Conservation (phyloP, 768 basidiomycete species). For the Tulasnella calospora region DNA sequence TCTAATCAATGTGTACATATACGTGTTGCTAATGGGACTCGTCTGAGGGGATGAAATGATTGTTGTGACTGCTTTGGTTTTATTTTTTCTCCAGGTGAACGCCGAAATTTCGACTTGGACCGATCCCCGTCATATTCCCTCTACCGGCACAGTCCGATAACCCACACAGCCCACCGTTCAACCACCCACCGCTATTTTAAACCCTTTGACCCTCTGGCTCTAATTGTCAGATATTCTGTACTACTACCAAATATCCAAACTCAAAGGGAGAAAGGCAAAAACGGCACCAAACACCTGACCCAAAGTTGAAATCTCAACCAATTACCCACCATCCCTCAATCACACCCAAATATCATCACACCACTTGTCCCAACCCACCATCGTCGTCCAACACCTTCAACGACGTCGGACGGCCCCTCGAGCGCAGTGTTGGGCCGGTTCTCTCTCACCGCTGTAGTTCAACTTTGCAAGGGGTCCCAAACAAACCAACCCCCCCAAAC, state of each 20-base stretch:
- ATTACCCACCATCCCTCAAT: neutral
- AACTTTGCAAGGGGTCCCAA: neutral
- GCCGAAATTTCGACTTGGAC: constrained; percentile 2
- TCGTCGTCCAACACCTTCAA: neutral
- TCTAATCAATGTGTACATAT: neutral
- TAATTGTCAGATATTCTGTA: neutral
- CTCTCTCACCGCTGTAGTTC: neutral
- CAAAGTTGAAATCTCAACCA: neutral
- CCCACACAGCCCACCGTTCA: neutral
- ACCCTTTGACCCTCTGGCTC: neutral
- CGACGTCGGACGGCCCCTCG: neutral
- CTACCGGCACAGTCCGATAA: constrained; percentile 5
- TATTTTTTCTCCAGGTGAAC: neutral
- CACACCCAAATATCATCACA: neutral
- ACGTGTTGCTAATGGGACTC: neutral
- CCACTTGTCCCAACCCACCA: neutral
- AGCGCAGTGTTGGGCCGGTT: neutral
- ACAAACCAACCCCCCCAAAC: neutral
- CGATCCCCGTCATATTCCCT: constrained; percentile 4
- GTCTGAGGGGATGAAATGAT: neutral
- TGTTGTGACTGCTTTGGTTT: neutral
- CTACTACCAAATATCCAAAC: neutral
- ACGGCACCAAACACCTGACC: neutral
- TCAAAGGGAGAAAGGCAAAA: neutral
- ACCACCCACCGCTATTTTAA: neutral